Evolutionary conservation across 768 basidiomycete genomes (phyloP).

Genomic region (Kwoniella dejecticola): DNA sequence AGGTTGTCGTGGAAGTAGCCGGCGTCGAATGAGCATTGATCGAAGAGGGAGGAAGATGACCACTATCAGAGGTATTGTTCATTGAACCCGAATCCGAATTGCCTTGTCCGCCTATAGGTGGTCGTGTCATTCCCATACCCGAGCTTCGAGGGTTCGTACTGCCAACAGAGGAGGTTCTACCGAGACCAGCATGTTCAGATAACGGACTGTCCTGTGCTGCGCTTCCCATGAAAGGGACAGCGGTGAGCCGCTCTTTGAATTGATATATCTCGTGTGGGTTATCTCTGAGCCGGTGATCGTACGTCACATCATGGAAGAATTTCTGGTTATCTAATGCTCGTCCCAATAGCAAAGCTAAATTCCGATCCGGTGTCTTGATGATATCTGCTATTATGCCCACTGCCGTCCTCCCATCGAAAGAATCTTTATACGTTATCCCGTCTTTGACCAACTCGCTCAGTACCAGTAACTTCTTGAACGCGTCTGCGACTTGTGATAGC

Average conservation of each 20-base stretch:
- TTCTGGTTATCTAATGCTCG: constrained; percentile 96
- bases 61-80: constrained; percentile 31
- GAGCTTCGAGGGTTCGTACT: constrained; percentile 16
- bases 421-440: constrained; percentile 91
- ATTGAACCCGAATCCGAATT: constrained; percentile 30
- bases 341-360: constrained; percentile 90
- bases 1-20: constrained; percentile 44
- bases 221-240: constrained; percentile 74
- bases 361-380: constrained; percentile 96
- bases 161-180: constrained; percentile 21
- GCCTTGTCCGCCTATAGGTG: constrained; percentile 5
- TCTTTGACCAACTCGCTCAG: constrained; percentile 85
- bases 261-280: constrained; percentile 87
- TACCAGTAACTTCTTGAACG: constrained; percentile 79
- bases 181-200: constrained; percentile 38
- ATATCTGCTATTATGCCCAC: constrained; percentile 97
- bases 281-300: constrained; percentile 92
- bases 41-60: constrained; percentile 24
- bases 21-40: constrained; percentile 37
- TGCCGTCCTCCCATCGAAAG: constrained; percentile 95
- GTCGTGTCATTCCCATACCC: not conserved
- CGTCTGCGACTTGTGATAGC: constrained; percentile 89
- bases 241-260: constrained; percentile 74
- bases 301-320: constrained; percentile 99
- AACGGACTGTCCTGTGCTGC: constrained; percentile 44